Percentiles rank a stretch among this genome's conserved stretches.
Conservation (phyloP, 345 rosid genomes). For the Eucalyptus marginata region DNA sequence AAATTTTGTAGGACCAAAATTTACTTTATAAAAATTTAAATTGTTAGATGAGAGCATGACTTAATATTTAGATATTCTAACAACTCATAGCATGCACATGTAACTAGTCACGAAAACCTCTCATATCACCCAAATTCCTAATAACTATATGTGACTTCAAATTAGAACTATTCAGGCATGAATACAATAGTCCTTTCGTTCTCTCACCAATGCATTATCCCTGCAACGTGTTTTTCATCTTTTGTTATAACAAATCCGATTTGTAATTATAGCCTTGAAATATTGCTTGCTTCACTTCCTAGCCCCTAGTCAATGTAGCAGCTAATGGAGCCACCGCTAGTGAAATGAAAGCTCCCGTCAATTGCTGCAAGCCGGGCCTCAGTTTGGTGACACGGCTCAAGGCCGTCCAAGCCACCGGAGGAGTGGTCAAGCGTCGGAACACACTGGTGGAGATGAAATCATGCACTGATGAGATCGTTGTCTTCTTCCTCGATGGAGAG, state of each 20-base stretch:
- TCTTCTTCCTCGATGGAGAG: slow-evolving; percentile 51
- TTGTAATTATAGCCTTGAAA: background rate
- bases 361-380: background rate
- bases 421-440: slow-evolving; percentile 44
- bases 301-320: background rate
- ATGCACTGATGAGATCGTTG: slow-evolving; percentile 54
- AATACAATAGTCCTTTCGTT: background rate
- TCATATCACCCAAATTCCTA: background rate
- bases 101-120: background rate
- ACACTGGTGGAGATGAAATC: slow-evolving; percentile 55
- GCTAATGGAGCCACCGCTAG: background rate
- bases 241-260: background rate
- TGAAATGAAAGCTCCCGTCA: background rate
- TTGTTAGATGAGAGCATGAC: background rate
- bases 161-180: background rate
- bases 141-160: background rate
- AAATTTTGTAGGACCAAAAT: background rate
- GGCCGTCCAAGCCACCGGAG: background rate
- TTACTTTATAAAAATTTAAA: too few species aligned
- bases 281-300: background rate
- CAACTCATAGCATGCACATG: background rate
- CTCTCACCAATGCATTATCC: background rate
- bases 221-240: background rate
- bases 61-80: too few species aligned
- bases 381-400: background rate